These are phyloP conservation scores for Acarospora socialis DNA, from an alignment of 2,329 filamentous ascomycete genomes.

Conservation along the genomic window DNA sequence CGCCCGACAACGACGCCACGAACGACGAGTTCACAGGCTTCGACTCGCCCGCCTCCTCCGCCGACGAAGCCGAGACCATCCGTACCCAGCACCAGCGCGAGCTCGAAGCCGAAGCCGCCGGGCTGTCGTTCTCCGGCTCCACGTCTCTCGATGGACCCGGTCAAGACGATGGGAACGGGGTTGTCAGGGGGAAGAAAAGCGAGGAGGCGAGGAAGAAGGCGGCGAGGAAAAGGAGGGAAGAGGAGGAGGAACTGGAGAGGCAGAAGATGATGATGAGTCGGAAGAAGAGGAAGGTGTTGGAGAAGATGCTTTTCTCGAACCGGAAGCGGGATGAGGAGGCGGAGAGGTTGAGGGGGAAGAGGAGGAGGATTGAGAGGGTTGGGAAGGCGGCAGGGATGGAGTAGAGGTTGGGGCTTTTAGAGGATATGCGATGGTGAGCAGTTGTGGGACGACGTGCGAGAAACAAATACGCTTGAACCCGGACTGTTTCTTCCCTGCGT, in stretches of 20 bases:
- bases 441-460: too few species aligned
- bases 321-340: constrained; percentile 86
- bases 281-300: constrained; percentile 92
- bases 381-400: background rate
- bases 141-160: constrained; percentile 36
- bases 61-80: constrained; percentile 46
- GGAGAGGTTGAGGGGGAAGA: constrained; percentile 73
- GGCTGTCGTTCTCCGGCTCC: constrained; percentile 35
- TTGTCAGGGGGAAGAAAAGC: constrained; percentile 54
- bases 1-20: constrained; percentile 27
- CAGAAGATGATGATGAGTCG: constrained; percentile 97
- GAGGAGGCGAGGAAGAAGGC: constrained; percentile 58
- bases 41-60: constrained; percentile 28
- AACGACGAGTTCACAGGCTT: constrained; percentile 37
- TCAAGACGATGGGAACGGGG: constrained; percentile 38
- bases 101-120: constrained; percentile 80
- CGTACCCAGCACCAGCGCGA: constrained; percentile 69
- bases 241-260: constrained; percentile 78
- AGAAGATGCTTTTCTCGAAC: constrained; percentile 95
- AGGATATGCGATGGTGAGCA: too few species aligned
- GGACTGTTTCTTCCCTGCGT: too few species aligned
- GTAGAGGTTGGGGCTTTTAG: background rate
- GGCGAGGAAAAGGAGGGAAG: constrained; percentile 44
- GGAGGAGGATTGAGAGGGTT: constrained; percentile 67
- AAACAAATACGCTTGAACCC: too few species aligned